phyloP scores from a whole-genome alignment of 495 filamentous ascomycete species.

The Xylaria grammica region DNA sequence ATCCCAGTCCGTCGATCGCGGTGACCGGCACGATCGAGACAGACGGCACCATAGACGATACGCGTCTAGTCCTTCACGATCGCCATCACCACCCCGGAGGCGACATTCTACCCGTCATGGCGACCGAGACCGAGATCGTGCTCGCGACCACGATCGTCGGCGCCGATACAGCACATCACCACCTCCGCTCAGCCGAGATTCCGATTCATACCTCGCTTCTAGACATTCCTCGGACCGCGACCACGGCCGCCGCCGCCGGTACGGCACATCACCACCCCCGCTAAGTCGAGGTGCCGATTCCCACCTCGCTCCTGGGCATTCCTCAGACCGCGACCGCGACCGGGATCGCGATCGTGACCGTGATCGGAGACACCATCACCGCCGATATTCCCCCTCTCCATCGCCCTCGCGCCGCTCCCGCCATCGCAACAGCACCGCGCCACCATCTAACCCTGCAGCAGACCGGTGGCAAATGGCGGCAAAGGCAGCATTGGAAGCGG shows the following conservation, averaged over 20 bases:
- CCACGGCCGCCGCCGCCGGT: constrained; percentile 15
- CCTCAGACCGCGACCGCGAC: constrained; percentile 21
- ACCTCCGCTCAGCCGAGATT: constrained; percentile 13
- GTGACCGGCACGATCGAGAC: constrained; percentile 23
- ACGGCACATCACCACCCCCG: constrained; percentile 21
- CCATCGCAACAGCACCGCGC: constrained; percentile 15
- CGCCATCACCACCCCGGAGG: constrained; percentile 32
- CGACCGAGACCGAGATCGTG: constrained; percentile 29
- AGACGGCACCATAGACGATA: constrained; percentile 26
- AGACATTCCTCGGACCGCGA: constrained; percentile 21
- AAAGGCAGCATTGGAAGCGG: constrained; percentile 47
- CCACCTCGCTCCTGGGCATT: constrained; percentile 5
- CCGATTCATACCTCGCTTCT: constrained; percentile 17
- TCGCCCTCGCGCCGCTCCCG: constrained; percentile 26
- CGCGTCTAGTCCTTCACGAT: constrained; percentile 33
- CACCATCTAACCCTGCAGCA: constrained; percentile 14
- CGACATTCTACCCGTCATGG: constrained; percentile 29
- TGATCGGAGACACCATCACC: constrained; percentile 25
- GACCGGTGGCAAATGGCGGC: constrained; percentile 42
- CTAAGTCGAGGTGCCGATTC: constrained; percentile 16
- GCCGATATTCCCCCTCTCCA: constrained; percentile 26
- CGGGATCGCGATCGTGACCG: constrained; percentile 27
- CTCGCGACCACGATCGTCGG: constrained; percentile 22
- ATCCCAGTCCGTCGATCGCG: constrained; percentile 28
- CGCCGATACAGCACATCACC: constrained; percentile 22